Evolutionary conservation across 768 basidiomycete species (phyloP).

Genomic region (Lentinula guzmanii): DNA sequence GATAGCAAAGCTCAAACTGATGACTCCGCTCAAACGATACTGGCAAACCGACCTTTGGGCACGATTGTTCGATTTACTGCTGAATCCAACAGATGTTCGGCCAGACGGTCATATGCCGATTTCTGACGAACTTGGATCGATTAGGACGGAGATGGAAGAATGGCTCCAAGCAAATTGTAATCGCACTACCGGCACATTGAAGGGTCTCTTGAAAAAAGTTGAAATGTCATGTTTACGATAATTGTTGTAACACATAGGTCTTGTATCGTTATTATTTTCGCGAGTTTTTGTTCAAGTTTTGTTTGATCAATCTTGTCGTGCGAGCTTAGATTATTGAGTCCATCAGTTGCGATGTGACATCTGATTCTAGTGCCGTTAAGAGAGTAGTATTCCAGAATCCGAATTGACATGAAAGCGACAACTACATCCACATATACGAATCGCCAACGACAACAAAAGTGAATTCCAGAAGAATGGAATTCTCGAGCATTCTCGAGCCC

Average conservation of each 20-base stretch:
- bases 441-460: neutral
- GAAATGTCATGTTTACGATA: conserved; percentile 42
- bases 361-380: neutral
- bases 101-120: conserved; percentile 64
- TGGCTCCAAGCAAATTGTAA: conserved; percentile 89
- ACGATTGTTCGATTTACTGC: conserved; percentile 73
- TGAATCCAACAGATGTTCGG: conserved; percentile 70
- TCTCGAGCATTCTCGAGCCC: too few species aligned
- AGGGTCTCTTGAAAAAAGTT: conserved; percentile 79
- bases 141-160: conserved; percentile 78
- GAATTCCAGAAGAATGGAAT: neutral
- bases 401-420: neutral
- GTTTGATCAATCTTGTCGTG: too few species aligned
- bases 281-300: too few species aligned
- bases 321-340: too few species aligned
- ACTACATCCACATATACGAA: neutral
- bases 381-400: conserved; percentile 27
- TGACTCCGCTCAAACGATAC: conserved; percentile 84
- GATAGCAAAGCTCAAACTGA: conserved; percentile 51
- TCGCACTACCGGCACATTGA: conserved; percentile 73
- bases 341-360: too few species aligned
- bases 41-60: conserved; percentile 92
- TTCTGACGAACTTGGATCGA: conserved; percentile 51
- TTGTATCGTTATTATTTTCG: neutral
- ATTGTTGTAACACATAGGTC: neutral